Evolutionary conservation across 1,139 yeast genomes (phyloP).

Genomic region (Zhuliangozyma parablackwelliae): DNA sequence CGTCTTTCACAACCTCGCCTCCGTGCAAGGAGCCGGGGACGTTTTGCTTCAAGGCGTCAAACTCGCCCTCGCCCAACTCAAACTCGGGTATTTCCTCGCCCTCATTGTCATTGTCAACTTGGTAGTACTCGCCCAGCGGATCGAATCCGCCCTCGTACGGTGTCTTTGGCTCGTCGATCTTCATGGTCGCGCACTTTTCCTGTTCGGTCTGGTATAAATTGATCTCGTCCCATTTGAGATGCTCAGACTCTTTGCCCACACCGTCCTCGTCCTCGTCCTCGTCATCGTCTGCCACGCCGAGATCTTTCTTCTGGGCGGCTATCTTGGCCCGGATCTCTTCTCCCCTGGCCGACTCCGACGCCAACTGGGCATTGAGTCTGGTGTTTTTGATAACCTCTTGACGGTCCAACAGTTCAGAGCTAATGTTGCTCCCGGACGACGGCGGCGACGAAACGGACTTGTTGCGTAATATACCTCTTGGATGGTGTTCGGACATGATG

Average conservation of each 20-base stretch:
- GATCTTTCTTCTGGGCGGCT: constrained; percentile 18
- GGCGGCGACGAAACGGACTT: constrained; percentile 16
- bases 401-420: constrained; percentile 31
- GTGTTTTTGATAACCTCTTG: constrained; percentile 45
- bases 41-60: constrained; percentile 19
- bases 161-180: constrained; percentile 94
- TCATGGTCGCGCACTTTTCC: constrained; percentile 70
- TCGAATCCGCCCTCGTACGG: constrained; percentile 94
- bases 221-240: constrained; percentile 70
- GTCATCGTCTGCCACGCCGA: constrained; percentile 6
- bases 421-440: constrained; percentile 1
- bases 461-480: constrained; percentile 44
- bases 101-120: constrained; percentile 65
- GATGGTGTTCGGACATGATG: constrained; percentile 3
- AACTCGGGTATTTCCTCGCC: constrained; percentile 31
- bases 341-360: constrained; percentile 29
- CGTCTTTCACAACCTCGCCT: constrained; percentile 28
- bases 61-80: constrained; percentile 42
- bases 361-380: constrained; percentile 34
- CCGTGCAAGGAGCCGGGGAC: constrained; percentile 29
- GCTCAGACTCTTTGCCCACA: constrained; percentile 13
- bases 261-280: constrained; percentile 5
- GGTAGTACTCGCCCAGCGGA: constrained; percentile 79
- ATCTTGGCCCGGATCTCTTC: constrained; percentile 38
- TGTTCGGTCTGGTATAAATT: constrained; percentile 64